phyloP scores from a whole-genome alignment of 495 filamentous ascomycete genomes.

The Clohesyomyces aquaticus region DNA sequence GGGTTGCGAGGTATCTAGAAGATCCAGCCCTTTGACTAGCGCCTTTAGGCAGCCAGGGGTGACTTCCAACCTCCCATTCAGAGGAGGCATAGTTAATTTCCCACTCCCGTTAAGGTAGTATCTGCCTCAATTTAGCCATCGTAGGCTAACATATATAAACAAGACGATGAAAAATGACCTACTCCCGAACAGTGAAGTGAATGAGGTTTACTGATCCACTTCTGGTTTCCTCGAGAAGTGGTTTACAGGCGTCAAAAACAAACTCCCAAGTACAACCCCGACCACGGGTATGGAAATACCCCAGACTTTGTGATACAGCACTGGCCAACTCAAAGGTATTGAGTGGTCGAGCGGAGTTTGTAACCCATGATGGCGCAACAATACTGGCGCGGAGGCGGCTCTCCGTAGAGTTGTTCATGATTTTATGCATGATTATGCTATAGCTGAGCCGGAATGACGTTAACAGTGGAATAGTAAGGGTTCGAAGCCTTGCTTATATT shows the following conservation, averaged over 20 bases:
- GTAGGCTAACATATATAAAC: not conserved
- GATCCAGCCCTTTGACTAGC: not conserved
- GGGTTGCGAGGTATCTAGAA: not conserved
- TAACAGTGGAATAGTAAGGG: no score
- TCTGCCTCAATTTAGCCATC: not conserved
- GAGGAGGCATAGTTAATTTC: not conserved
- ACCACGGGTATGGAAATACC: not conserved
- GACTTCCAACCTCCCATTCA: not conserved
- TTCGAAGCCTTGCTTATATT: no score
- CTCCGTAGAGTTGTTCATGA: no score
- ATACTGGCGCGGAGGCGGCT: no score
- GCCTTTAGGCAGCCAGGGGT: not conserved
- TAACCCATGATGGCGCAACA: no score
- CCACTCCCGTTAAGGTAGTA: not conserved
- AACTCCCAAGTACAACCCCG: not conserved
- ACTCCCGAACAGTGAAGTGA: not conserved
- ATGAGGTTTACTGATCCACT: not conserved
- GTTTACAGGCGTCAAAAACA: not conserved
- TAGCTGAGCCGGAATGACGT: no score
- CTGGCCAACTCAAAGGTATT: not conserved
- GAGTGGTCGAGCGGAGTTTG: no score
- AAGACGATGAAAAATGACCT: no score
- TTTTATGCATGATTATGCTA: no score
- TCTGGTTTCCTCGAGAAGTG: not conserved
- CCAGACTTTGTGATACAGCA: not conserved